A percentile compares a stretch with the other conserved stretches of the same genome.
phyloP scores from a whole-genome alignment of 768 basidiomycete species.

The Lentinula aciculospora region DNA sequence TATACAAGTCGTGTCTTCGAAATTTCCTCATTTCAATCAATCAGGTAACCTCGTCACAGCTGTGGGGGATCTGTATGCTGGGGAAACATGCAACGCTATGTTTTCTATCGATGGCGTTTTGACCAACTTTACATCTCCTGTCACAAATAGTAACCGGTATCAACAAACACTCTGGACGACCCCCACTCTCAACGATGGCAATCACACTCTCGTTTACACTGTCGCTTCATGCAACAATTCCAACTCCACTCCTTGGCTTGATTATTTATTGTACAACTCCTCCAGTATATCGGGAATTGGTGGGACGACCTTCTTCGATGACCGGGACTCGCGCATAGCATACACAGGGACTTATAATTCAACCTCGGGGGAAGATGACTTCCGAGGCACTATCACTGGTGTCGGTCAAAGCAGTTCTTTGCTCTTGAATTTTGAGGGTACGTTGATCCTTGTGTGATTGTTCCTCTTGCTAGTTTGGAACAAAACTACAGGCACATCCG shows the following conservation, averaged over 20 bases:
- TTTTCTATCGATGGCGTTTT: conserved; percentile 14
- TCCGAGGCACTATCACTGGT: conserved; percentile 13
- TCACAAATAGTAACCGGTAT: conserved; percentile 1
- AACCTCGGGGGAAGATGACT: conserved; percentile 11
- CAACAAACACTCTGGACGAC: conserved; percentile 17
- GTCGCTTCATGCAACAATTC: conserved; percentile 12
- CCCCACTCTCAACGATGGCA: conserved; percentile 11
- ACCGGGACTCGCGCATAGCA: conserved; percentile 11
- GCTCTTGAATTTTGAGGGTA: conserved; percentile 15
- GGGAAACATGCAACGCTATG: conserved; percentile 13
- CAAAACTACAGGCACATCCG: conserved; percentile 11
- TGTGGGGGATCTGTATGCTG: conserved; percentile 13
- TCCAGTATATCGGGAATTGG: conserved; percentile 12
- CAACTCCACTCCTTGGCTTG: conserved; percentile 14
- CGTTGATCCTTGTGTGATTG: neutral
- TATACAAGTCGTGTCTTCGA: neutral
- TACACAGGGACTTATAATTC: conserved; percentile 15
- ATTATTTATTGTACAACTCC: conserved; percentile 18
- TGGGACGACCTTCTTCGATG: conserved; percentile 16
- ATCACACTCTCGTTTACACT: conserved; percentile 17
- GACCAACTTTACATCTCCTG: conserved; percentile 13
- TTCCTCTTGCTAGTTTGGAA: neutral
- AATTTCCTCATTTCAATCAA: neutral
- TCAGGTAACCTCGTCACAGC: conserved; percentile 15
- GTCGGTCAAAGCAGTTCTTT: conserved; percentile 12